phyloP scores from a whole-genome alignment of 768 basidiomycete species.

The Suillus weaverae region DNA sequence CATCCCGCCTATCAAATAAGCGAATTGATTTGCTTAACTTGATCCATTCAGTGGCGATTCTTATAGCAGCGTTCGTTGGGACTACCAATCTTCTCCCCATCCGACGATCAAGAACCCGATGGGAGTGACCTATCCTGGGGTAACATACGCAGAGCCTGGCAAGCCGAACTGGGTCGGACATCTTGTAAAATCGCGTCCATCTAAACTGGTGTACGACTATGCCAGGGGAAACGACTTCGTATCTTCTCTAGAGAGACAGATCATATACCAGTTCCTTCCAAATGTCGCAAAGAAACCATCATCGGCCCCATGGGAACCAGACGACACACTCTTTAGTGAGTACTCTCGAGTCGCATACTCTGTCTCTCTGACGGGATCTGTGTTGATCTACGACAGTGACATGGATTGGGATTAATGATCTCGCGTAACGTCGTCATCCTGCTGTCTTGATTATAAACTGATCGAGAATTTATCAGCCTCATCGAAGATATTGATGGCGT shows the following conservation, averaged over 20 bases:
- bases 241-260: conserved; percentile 40
- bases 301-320: conserved; percentile 42
- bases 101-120: conserved; percentile 47
- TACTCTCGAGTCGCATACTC: not conserved
- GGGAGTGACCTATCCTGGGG: conserved; percentile 50
- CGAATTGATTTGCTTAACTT: not conserved
- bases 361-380: not conserved
- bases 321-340: conserved; percentile 50
- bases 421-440: conserved; percentile 40
- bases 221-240: conserved; percentile 55
- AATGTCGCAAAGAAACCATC: conserved; percentile 35
- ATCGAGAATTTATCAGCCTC: not conserved
- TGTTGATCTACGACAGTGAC: conserved; percentile 41
- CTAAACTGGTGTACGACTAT: conserved; percentile 57
- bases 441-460: not conserved
- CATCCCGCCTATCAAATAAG: not conserved
- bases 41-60: conserved; percentile 57
- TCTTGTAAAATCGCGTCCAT: conserved; percentile 42
- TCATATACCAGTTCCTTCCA: conserved; percentile 40
- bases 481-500: conserved; percentile 15
- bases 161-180: conserved; percentile 65
- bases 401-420: conserved; percentile 71
- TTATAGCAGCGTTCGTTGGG: conserved; percentile 38
- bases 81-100: conserved; percentile 14
- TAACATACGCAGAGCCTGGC: conserved; percentile 39